Evolutionary conservation across 139 green algal species (phyloP).

Genomic region (Chlorella ohadii): DNA sequence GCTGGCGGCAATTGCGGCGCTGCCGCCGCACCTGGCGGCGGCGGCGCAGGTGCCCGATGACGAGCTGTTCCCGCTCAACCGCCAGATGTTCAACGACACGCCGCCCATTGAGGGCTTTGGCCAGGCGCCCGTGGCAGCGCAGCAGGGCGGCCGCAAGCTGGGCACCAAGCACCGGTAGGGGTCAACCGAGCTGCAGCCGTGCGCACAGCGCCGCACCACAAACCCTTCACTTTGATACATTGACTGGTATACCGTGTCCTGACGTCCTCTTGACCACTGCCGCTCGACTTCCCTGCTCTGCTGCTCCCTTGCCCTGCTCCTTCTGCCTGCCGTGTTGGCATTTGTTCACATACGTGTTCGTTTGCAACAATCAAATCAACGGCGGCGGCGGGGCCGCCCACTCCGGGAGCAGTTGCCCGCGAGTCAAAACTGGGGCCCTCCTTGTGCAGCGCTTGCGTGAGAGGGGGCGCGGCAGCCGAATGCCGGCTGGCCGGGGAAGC

Average conservation of each 20-base stretch:
- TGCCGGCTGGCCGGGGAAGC: too few relatives aligned
- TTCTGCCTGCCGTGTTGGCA: not conserved
- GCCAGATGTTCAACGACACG: slow-evolving; percentile 51
- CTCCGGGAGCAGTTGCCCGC: too few relatives aligned
- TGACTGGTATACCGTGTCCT: not conserved
- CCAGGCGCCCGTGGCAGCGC: not conserved
- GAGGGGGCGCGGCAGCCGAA: too few relatives aligned
- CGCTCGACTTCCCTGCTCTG: not conserved
- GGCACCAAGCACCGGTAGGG: slow-evolving; percentile 44
- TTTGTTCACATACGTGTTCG: too few relatives aligned
- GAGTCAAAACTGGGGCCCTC: too few relatives aligned
- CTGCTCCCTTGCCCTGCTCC: not conserved
- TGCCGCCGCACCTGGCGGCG: slow-evolving; percentile 46
- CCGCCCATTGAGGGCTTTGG: slow-evolving; percentile 46
- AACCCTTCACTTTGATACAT: not conserved
- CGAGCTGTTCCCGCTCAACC: slow-evolving; percentile 46
- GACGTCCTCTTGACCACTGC: not conserved
- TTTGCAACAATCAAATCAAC: too few relatives aligned
- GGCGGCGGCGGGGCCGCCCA: too few relatives aligned
- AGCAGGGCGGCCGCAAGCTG: slow-evolving; percentile 14
- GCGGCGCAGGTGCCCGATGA: slow-evolving; percentile 42
- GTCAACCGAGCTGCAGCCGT: too few relatives aligned
- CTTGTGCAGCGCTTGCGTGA: too few relatives aligned
- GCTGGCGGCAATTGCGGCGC: slow-evolving; percentile 50
- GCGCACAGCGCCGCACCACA: too few relatives aligned